A percentile compares a stretch with the other conserved stretches of the same genome.
Conservation (phyloP, 345 rosid genomes). For the Geranium brycei region DNA sequence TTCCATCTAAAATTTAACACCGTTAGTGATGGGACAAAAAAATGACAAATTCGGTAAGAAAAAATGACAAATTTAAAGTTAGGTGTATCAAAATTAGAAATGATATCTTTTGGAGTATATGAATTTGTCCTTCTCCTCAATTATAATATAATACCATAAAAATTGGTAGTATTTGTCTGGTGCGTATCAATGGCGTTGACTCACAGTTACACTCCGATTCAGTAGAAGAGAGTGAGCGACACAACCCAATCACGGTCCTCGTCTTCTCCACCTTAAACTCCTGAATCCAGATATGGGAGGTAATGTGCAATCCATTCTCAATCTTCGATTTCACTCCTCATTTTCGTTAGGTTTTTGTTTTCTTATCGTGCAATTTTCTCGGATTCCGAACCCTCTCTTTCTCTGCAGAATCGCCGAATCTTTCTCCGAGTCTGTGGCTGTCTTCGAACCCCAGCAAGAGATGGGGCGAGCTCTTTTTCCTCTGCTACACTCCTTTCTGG, state of each 20-base stretch:
- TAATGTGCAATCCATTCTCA: not conserved
- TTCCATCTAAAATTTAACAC: too few relatives aligned
- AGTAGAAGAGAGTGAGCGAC: too few relatives aligned
- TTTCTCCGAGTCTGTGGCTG: conserved; percentile 47
- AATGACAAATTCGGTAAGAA: too few relatives aligned
- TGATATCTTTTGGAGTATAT: too few relatives aligned
- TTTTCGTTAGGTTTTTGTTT: not conserved
- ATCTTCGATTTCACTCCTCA: not conserved
- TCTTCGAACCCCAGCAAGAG: conserved; percentile 75
- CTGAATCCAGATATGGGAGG: not conserved
- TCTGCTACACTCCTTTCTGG: conserved; percentile 89
- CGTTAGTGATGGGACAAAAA: too few relatives aligned
- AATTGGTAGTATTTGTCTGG: not conserved
- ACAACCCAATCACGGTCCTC: not conserved
- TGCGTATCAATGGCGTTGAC: not conserved
- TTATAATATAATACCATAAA: too few relatives aligned
- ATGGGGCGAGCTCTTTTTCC: conserved; percentile 96
- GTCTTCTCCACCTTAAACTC: too few relatives aligned
- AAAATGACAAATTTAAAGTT: too few relatives aligned
- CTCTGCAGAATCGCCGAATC: conserved; percentile 8
- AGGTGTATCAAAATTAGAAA: too few relatives aligned
- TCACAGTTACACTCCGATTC: not conserved
- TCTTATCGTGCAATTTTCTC: too few relatives aligned
- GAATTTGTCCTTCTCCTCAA: too few relatives aligned
- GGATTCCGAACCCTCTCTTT: too few relatives aligned